phyloP scores from a whole-genome alignment of 176 grass and related monocot species.

The Otatea glauca region DNA sequence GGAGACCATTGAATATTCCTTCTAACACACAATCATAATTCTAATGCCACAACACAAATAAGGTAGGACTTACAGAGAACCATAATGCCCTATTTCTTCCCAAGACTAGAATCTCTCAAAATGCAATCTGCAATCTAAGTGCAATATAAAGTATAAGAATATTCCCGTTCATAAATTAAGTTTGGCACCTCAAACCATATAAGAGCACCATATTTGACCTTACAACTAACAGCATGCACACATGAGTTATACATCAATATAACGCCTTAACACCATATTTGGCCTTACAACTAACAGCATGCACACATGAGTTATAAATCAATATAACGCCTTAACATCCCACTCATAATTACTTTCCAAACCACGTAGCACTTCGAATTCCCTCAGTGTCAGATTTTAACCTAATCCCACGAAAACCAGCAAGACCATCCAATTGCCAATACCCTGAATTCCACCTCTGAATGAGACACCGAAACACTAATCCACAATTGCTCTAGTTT shows the following conservation, averaged over 20 bases:
- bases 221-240: conserved; percentile 18
- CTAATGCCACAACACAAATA: not conserved
- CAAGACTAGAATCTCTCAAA: not conserved
- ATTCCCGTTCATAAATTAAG: not conserved
- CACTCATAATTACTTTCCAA: conserved; percentile 32
- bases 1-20: not conserved
- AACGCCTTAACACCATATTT: conserved; percentile 22
- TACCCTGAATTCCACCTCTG: not conserved
- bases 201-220: conserved; percentile 23
- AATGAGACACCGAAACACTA: conserved; percentile 1
- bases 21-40: not conserved
- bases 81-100: not conserved
- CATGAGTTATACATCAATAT: not conserved
- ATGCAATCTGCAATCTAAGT: not conserved
- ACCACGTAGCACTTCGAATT: conserved; percentile 13
- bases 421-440: not conserved
- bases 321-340: not conserved
- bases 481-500: not conserved
- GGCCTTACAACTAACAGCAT: conserved; percentile 19
- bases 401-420: conserved; percentile 4
- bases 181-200: conserved; percentile 20
- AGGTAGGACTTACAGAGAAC: conserved; percentile 23
- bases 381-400: conserved; percentile 12
- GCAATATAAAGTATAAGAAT: not conserved
- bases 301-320: not conserved